Evolutionary conservation across 371 early-diverging fungal species (phyloP), one percentile per base, ranked within the genome.

Genomic region (Syncephalastrum contaminatum): DNA sequence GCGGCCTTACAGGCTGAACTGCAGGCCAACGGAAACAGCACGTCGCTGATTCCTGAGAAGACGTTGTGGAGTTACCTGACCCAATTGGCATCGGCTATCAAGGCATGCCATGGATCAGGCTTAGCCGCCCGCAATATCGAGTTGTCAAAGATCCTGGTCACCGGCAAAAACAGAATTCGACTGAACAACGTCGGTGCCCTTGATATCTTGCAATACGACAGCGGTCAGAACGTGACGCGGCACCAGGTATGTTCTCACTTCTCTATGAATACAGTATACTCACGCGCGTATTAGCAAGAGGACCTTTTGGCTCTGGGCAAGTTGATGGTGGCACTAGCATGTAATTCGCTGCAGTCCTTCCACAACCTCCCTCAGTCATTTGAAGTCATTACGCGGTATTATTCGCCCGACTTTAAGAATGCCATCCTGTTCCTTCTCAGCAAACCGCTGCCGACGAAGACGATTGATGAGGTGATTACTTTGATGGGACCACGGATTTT

Each of bases 261-360:
- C 19, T 8, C 15, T n/a, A 1, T 4, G 5, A 15, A 48, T 43
- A 56, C 18, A 30, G 13, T 19, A 43, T 21, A 13, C 4, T 48
- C 8, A 48, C n/a, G 6, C 56, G 3, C 25, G 5, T 52, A 51
- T 16, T 76, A 94, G 80, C 96, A 95, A 77, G 91, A 91, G 43
- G 97, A 97, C 60, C 74, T 95, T 51, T 72, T 90, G 44, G 76
- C 88, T 24, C 88, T 97, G 60, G 97, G 97, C n/a, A 90, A 91
- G 54, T 66, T 95, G 25, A 76, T 96, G 53, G 71, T 90, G n/a
- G 69, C 83, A 2, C 71, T 95, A 3, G 91, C 94, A 12, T 89
- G 91, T 70, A 87, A 89, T 43, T 81, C 88, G 2, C 67, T 85
- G n/a, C 73, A 78, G n/a, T 81, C 90, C 3, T 69, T 85, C 4